Evolutionary conservation across 345 rosid species (phyloP), one percentile per base, ranked within the genome.

Genomic region (Salix udensis): DNA sequence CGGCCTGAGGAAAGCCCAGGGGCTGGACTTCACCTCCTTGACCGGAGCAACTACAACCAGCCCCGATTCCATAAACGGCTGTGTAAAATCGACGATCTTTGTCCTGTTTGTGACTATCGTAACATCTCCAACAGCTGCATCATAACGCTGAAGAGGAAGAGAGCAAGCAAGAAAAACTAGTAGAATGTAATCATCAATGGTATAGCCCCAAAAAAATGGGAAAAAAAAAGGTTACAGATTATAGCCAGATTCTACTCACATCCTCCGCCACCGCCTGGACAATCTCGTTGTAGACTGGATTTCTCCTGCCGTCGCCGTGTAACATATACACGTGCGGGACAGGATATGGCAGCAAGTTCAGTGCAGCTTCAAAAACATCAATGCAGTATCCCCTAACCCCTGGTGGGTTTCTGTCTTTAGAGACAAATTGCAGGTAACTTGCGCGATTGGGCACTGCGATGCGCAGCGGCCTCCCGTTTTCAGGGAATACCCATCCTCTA

Each of bases 1-100:
- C 74, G 98, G 98, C 84, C 89, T 88, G 75, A 93, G 93, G 87
- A 95, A 95, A 30, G 99, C 92, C 99, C 99, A 95, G 11, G 98
- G 91, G 82, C 89, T 91, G 69, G 91, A 82, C 79, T 91, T 91
- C 44, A n/a, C 80, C 73, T 87, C 77, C 85, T 88, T 91, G 68
- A 93, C 94, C 0, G 93, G 91, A 73, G 87, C 95, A 71, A 95
- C 94, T 11, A 95, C 96, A 60, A 93, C 88, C 66, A 95, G 94
- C 78, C 77, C 85, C 26, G 84, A 82, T 70, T 78, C 81, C 78
- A 78, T 74, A 60, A 36, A 82, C 23, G 84, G 84, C 78, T 82
- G 81, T 1, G 84, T 82, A 23, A 82, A 82, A 61, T 82, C 84
- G 9, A 82, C 84, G 34, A 74, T 60, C 68, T 72, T 78, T 42